Conservation (phyloP, 1,284 basidiomycete species). For the Marasmius fiardii region DNA sequence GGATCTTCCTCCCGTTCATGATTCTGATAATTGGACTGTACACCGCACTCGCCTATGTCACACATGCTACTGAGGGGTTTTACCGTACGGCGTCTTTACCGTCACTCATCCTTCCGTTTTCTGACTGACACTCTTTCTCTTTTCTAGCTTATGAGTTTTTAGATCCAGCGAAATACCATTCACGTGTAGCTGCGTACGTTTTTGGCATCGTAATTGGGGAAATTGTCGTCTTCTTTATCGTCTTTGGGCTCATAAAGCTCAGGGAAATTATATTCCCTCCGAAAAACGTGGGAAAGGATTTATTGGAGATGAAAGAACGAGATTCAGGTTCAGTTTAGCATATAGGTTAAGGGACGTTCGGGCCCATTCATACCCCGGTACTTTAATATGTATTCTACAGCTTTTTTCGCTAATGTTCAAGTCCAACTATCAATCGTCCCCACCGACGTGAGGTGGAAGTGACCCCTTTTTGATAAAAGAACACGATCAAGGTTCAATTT, state of each 20-base stretch:
- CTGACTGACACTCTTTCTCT: not conserved
- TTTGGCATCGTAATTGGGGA: slow-evolving; percentile 38
- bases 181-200: slow-evolving; percentile 37
- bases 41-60: slow-evolving; percentile 66
- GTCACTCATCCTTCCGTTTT: not conserved
- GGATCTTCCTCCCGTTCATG: slow-evolving; percentile 45
- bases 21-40: slow-evolving; percentile 55
- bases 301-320: not conserved
- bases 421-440: too few relatives aligned
- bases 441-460: too few relatives aligned
- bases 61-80: slow-evolving; percentile 52
- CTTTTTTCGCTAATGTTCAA: too few relatives aligned
- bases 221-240: not conserved
- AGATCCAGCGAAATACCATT: slow-evolving; percentile 24
- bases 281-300: not conserved
- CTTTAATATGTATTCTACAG: too few relatives aligned
- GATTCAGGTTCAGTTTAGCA: not conserved
- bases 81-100: slow-evolving; percentile 46
- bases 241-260: not conserved
- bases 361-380: too few relatives aligned
- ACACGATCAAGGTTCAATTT: not conserved
- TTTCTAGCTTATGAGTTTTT: slow-evolving; percentile 34
- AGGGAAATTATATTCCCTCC: slow-evolving; percentile 18
- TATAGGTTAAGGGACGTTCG: too few relatives aligned
- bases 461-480: too few relatives aligned